Evolutionary conservation across 768 basidiomycete species (phyloP).

Genomic region (Coprinopsis cinerea): DNA sequence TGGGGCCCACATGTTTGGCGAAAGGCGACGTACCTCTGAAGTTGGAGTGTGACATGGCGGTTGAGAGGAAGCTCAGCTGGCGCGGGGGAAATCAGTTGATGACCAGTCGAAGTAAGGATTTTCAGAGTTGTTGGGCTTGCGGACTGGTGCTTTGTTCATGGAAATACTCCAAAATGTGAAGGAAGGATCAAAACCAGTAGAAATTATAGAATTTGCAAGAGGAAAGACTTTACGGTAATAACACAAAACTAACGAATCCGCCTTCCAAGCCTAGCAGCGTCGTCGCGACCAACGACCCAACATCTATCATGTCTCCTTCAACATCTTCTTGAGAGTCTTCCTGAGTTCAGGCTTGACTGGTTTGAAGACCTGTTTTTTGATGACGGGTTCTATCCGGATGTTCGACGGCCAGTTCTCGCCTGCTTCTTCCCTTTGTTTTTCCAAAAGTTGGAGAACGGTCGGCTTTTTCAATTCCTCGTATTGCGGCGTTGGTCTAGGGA

Average conservation of each 20-base stretch:
- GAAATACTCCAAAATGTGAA: too few relatives aligned
- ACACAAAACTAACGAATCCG: too few relatives aligned
- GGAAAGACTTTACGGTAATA: not conserved
- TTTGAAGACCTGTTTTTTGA: conserved; percentile 35
- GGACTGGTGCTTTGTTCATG: too few relatives aligned
- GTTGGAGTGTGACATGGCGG: conserved; percentile 9
- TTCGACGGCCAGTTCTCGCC: conserved; percentile 38
- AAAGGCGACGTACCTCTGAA: conserved; percentile 7
- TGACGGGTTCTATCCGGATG: conserved; percentile 38
- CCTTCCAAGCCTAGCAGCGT: too few relatives aligned
- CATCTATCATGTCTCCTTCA: conserved; percentile 30
- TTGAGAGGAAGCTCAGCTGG: not conserved
- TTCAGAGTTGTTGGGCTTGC: too few relatives aligned
- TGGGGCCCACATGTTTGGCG: not conserved
- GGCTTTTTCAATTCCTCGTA: conserved; percentile 27
- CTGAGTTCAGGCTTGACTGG: conserved; percentile 33
- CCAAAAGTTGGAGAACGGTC: conserved; percentile 31
- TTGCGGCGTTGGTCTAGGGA: conserved; percentile 29
- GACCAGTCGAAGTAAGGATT: too few relatives aligned
- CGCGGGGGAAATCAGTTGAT: too few relatives aligned
- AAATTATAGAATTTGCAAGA: not conserved
- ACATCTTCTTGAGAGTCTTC: conserved; percentile 32
- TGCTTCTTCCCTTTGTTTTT: conserved; percentile 27
- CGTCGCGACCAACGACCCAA: not conserved
- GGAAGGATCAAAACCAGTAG: too few relatives aligned